Evolutionary conservation across 768 basidiomycete genomes (phyloP).

Genomic region (Obba rivulosa): DNA sequence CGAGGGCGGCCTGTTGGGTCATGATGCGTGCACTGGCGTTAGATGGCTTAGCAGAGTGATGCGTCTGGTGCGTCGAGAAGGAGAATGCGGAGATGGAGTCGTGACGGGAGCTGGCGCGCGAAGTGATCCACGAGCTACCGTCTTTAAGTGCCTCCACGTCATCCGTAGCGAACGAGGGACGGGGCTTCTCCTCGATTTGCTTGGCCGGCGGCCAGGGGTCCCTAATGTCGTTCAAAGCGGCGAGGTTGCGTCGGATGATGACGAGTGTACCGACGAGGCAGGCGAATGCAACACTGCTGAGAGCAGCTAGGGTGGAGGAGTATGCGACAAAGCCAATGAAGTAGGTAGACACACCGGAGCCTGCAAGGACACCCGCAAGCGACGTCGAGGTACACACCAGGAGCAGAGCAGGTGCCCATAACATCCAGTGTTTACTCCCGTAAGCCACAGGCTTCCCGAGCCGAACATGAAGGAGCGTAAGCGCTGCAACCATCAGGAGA

Average conservation of each 20-base stretch:
- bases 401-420: conserved; percentile 61
- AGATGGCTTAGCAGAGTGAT: conserved; percentile 37
- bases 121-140: conserved; percentile 79
- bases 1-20: conserved; percentile 28
- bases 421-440: conserved; percentile 65
- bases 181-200: conserved; percentile 45
- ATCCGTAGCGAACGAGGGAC: conserved; percentile 64
- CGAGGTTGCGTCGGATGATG: conserved; percentile 60
- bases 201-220: conserved; percentile 60
- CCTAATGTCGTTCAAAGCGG: conserved; percentile 42
- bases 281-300: conserved; percentile 50
- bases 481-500: conserved; percentile 51
- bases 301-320: conserved; percentile 42
- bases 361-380: conserved; percentile 53
- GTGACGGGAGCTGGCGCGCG: conserved; percentile 47
- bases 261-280: conserved; percentile 59
- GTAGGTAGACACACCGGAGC: conserved; percentile 45
- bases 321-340: conserved; percentile 61
- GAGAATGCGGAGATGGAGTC: conserved; percentile 67
- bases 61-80: conserved; percentile 63
- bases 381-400: conserved; percentile 53
- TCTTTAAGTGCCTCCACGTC: conserved; percentile 71
- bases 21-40: conserved; percentile 20
- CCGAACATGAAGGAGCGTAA: conserved; percentile 67
- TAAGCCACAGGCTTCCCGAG: conserved; percentile 66